Base-by-base conservation (phyloP, 805 yeast species). In the Candida pini region DNA sequence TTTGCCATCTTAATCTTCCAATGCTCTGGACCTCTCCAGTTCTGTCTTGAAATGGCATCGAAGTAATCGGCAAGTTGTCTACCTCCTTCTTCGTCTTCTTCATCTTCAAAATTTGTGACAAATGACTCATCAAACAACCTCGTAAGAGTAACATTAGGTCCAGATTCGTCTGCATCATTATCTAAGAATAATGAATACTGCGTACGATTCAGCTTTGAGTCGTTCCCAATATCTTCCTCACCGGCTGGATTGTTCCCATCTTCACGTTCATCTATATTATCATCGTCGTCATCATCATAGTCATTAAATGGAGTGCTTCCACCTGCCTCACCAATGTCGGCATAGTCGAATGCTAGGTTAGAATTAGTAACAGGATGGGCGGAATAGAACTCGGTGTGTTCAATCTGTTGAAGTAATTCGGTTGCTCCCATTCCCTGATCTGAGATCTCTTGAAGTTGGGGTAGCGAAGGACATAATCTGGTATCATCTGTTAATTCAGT, bases 21-120 rank as follows among this genome's bases (percentile, higher is more conserved):
- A 59, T 86, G 94, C 44, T 85, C 90, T 10, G 90, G 83, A 7
- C 97, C 97, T 19, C 94, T 73, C 96, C 97, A 89, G 53, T 77
- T 82, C 21, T 68, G 62, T 38, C 68, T 73, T 58, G 86, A 66
- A 15, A 76, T 69, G 34, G 76, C 78, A 53, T 88, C 96, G 57
- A 87, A 87, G 53, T 86, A 82, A 3, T 88, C 81, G 73, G 74
- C 66, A 31, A 72, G 56, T 39, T 71, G 73, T 20, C 60, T 52
- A 40, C 72, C 76, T 34, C 66, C 57, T 18, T 67, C 63, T 26
- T 42, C 49, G 24, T 48, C 54, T 14, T 44, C 51, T 5, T 43
- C 54, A 13, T 51, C 53, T n/a, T 44, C 49, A 4, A 39, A 18
- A 32, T 42, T 38, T n/a, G 43, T 35, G 6, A 47, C 39, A 31